phyloP scores from a whole-genome alignment of 352 stramenopile species.

The Plasmopara muralis region DNA sequence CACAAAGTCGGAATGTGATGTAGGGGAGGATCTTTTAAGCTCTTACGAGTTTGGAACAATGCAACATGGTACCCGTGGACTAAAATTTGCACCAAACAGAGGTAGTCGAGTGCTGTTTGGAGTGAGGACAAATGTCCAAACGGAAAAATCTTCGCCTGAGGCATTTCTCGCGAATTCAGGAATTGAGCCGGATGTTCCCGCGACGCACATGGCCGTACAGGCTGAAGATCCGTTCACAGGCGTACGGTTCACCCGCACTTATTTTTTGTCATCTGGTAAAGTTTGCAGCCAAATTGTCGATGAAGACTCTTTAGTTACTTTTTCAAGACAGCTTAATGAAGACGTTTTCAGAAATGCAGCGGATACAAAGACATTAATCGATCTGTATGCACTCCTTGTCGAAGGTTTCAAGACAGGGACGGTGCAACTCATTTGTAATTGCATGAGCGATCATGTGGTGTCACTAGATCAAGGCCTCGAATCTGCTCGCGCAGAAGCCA shows the following conservation, averaged over 20 bases:
- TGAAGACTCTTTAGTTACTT: conserved; percentile 51
- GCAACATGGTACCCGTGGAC: conserved; percentile 39
- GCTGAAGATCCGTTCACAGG: conserved; percentile 69
- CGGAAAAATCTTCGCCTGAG: conserved; percentile 27
- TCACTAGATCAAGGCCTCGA: conserved; percentile 22
- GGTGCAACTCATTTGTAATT: conserved; percentile 15
- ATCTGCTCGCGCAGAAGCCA: conserved; percentile 14
- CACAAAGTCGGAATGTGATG: conserved; percentile 41
- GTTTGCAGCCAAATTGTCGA: conserved; percentile 43
- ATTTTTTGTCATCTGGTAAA: conserved; percentile 61
- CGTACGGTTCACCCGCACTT: conserved; percentile 52
- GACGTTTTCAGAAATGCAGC: conserved; percentile 6
- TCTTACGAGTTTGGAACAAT: conserved; percentile 81
- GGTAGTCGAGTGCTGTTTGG: conserved; percentile 62
- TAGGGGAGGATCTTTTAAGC: conserved; percentile 61
- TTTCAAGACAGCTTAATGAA: conserved; percentile 8
- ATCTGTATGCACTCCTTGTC: conserved; percentile 30
- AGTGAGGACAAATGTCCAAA: conserved; percentile 28
- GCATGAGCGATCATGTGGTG: conserved; percentile 4
- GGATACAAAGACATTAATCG: conserved; percentile 25
- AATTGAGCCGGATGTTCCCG: conserved; percentile 13
- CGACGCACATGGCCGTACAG: conserved; percentile 62
- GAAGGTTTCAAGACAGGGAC: conserved; percentile 29
- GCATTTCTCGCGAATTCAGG: conserved; percentile 34
- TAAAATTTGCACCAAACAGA: conserved; percentile 22